These are phyloP conservation scores for Aspergillus pseudoglaucus DNA, from an alignment of 2,329 filamentous ascomycete species.

Conservation along the genomic window DNA sequence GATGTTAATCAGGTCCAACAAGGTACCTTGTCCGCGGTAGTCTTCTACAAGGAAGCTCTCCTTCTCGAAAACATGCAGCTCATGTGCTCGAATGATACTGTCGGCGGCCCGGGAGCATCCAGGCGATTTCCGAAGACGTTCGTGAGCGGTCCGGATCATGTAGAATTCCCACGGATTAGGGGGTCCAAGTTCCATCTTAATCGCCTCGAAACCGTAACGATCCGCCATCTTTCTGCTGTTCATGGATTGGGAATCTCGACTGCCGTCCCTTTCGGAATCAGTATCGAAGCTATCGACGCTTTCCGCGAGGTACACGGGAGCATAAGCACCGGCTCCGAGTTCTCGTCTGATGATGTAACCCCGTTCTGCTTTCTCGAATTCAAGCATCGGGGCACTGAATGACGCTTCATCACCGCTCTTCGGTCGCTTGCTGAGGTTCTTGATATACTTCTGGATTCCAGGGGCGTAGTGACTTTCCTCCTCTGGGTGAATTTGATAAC, in stretches of 20 bases:
- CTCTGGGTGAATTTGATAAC: slow-evolving; percentile 68
- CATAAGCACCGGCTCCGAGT: slow-evolving; percentile 88
- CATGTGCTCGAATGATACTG: slow-evolving; percentile 75
- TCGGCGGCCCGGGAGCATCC: slow-evolving; percentile 61
- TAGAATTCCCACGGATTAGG: slow-evolving; percentile 93
- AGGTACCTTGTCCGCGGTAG: slow-evolving; percentile 79
- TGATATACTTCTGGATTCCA: slow-evolving; percentile 78
- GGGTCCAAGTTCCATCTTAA: slow-evolving; percentile 84
- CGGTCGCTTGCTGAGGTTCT: slow-evolving; percentile 50
- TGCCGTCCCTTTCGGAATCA: slow-evolving; percentile 30
- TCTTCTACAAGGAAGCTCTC: slow-evolving; percentile 87
- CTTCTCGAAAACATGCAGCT: slow-evolving; percentile 85
- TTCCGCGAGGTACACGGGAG: slow-evolving; percentile 88
- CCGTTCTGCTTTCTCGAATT: slow-evolving; percentile 58
- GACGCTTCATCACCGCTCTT: slow-evolving; percentile 53
- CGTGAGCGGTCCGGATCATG: slow-evolving; percentile 78
- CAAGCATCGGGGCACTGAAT: slow-evolving; percentile 56
- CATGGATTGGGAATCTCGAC: slow-evolving; percentile 51
- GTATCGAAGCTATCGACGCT: slow-evolving; percentile 51
- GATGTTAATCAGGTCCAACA: slow-evolving; percentile 90
- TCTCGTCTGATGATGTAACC: slow-evolving; percentile 76
- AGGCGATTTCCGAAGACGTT: slow-evolving; percentile 58
- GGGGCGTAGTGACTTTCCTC: slow-evolving; percentile 59
- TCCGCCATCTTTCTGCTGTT: slow-evolving; percentile 24
- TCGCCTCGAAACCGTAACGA: slow-evolving; percentile 65